Conservation (phyloP, 1,139 yeast species). For the Geotrichum europaeum region DNA sequence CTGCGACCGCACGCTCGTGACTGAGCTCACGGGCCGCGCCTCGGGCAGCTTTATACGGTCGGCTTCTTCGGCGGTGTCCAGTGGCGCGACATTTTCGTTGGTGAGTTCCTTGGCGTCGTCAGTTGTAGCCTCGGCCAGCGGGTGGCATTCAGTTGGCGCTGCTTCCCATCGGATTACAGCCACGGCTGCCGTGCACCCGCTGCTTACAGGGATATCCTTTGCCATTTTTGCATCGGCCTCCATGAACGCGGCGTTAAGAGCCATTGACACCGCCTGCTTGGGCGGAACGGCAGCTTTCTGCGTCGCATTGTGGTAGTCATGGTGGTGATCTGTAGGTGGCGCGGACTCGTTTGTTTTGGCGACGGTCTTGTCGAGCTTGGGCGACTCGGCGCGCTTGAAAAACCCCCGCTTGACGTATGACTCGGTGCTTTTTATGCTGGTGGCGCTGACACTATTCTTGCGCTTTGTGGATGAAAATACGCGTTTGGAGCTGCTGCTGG, state of each 20-base stretch:
- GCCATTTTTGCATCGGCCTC: constrained; percentile 69
- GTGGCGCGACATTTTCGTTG: no score
- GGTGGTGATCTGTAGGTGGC: constrained; percentile 1
- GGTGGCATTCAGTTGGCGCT: background rate
- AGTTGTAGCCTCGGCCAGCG: background rate
- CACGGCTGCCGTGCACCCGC: constrained; percentile 95
- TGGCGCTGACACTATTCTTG: background rate
- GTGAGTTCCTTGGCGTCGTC: background rate
- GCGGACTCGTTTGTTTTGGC: background rate
- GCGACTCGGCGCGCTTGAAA: background rate
- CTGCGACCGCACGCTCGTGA: constrained; percentile 6
- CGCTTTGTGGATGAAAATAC: background rate
- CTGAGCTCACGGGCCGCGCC: constrained; percentile 6
- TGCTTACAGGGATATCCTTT: constrained; percentile 46
- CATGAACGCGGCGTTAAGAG: constrained; percentile 45
- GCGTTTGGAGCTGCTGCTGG: background rate
- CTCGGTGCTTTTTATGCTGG: constrained; percentile 3
- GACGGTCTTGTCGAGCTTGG: background rate
- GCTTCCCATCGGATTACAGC: constrained; percentile 87
- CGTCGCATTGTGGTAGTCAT: background rate
- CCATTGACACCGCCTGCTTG: constrained; percentile 26
- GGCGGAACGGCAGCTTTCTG: constrained; percentile 1
- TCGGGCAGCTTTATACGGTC: background rate
- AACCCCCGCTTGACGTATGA: constrained; percentile 2
- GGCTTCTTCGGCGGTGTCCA: background rate